Evolutionary conservation across 2,329 filamentous ascomycete genomes (phyloP).

Genomic region (Madurella fahalii): DNA sequence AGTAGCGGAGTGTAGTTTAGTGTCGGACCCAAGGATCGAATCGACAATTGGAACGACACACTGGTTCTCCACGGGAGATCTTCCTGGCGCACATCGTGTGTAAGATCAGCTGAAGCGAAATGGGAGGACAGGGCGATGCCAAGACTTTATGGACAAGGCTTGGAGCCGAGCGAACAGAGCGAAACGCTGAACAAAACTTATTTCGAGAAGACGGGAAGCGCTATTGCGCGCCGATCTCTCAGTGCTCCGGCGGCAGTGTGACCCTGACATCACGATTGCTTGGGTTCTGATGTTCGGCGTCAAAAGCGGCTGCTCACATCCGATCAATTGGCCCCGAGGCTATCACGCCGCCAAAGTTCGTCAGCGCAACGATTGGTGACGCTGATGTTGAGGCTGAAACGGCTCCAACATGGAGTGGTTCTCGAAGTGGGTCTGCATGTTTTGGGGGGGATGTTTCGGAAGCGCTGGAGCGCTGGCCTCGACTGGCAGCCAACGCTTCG

Average conservation of each 20-base stretch:
- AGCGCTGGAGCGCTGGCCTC: conserved; percentile 1
- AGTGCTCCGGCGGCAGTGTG: neutral
- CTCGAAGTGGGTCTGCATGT: neutral
- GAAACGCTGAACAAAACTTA: neutral
- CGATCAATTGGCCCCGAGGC: neutral
- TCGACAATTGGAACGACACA: neutral
- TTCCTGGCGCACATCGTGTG: neutral
- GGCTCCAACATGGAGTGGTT: neutral
- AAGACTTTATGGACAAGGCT: neutral
- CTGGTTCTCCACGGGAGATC: conserved; percentile 4
- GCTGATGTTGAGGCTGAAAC: conserved; percentile 19
- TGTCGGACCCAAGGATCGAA: neutral
- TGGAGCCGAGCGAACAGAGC: no score
- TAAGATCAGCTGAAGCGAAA: conserved; percentile 15
- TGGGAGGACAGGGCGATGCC: conserved; percentile 3
- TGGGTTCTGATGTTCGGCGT: neutral
- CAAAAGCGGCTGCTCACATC: neutral
- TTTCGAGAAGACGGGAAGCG: neutral
- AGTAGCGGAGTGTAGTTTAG: neutral
- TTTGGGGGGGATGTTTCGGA: conserved; percentile 9
- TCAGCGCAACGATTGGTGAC: conserved; percentile 8
- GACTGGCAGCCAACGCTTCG: conserved; percentile 13
- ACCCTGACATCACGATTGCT: neutral
- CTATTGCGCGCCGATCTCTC: neutral
- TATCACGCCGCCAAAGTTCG: neutral